Conservation (phyloP, 495 filamentous ascomycete genomes). For the Penicillium odoratum region DNA sequence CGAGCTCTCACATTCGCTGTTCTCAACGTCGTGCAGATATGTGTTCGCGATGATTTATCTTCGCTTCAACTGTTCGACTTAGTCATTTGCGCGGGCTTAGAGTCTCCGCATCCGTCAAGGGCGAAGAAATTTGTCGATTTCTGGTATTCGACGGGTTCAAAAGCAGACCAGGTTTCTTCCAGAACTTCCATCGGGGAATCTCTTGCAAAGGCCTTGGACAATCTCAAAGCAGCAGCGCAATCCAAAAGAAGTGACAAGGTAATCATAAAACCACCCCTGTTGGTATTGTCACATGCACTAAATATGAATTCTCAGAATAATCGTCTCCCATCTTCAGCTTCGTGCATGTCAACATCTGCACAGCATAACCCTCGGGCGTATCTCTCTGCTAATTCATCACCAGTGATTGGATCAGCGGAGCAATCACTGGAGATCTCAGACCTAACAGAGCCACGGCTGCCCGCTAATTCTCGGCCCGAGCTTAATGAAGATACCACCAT, state of each 20-base stretch:
- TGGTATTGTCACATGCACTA: background rate
- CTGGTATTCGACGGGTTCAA: constrained; percentile 60
- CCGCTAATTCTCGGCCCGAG: constrained; percentile 8
- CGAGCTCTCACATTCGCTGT: constrained; percentile 37
- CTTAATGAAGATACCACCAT: constrained; percentile 1
- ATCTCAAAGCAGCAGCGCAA: constrained; percentile 41
- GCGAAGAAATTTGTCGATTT: constrained; percentile 54
- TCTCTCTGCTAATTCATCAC: constrained; percentile 28
- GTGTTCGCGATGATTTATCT: constrained; percentile 38
- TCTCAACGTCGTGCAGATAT: constrained; percentile 36
- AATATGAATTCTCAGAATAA: background rate
- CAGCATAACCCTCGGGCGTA: background rate
- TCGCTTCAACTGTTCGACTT: constrained; percentile 48
- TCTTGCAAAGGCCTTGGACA: constrained; percentile 47
- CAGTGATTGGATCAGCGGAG: constrained; percentile 20
- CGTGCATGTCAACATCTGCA: background rate
- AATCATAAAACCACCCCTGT: background rate
- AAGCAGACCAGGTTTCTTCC: constrained; percentile 42
- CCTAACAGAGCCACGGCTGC: constrained; percentile 16
- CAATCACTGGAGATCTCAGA: constrained; percentile 6
- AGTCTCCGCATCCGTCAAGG: constrained; percentile 52
- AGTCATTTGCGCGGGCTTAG: constrained; percentile 57
- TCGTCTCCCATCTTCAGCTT: background rate
- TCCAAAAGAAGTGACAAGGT: background rate
- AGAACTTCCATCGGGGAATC: constrained; percentile 46